Evolutionary conservation across 768 basidiomycete genomes (phyloP), one percentile per base, ranked within the genome.

Genomic region (Hydnum rufescens): DNA sequence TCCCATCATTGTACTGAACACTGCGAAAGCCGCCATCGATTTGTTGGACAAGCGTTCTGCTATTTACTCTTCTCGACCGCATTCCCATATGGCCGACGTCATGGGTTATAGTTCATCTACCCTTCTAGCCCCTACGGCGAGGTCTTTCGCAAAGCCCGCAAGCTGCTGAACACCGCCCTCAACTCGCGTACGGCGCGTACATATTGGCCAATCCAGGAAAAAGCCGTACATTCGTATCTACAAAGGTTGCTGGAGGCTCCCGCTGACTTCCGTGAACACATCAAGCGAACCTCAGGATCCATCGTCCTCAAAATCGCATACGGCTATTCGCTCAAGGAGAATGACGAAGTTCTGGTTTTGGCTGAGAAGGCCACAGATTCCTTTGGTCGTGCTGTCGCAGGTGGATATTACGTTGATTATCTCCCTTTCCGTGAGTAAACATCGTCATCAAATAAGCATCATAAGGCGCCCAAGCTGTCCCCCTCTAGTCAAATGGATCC

Each of bases 31-130:
- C 18, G 66, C 63, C 1, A 51, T 43, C 4, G 71, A 73, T 5
- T 59, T 73, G 5, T 58, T 71, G 16, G 67, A 69, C 19, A 64
- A 64, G 34, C 64, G 65, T 16, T 57, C 57, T 25, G 47, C 32
- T 8, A 59, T 62, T 32, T 64, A 63, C 53, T 63, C 61, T 3
- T 56, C 56, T 56, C 55, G 65, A 57, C 63, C 65, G 5, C 36
- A 32, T 4, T 30, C 34, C 5, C 22, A 26, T 25, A 54, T 39
- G 29, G 39, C 36, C 36, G 36, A 39, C 22, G 36, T 39, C 36
- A 39, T 39, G 36, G 36, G 36, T 22, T 39, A 39, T 39, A 13
- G 13, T 22, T 39, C 36, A 1, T 13, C 13, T 22, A 39, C 36
- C 13, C 36, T 39, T 39, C 36, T 39, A 13, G 36, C 36, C 13